phyloP scores from a whole-genome alignment of 2,329 filamentous ascomycete species.

The Phialocephala subalpina region DNA sequence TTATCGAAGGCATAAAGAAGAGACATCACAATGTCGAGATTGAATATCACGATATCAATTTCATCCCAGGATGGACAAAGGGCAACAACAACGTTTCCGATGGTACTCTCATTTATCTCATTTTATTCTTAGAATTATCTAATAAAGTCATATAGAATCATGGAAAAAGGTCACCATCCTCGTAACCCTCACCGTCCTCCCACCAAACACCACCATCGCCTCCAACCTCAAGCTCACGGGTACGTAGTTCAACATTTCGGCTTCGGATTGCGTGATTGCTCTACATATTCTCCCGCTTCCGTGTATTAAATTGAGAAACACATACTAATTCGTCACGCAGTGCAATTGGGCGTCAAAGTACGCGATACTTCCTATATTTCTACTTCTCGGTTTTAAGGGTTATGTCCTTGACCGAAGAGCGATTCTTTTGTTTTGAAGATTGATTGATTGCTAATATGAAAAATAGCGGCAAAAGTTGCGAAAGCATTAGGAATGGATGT shows the following conservation, averaged over 20 bases:
- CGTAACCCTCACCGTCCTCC: slow-evolving; percentile 41
- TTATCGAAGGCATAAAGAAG: slow-evolving; percentile 48
- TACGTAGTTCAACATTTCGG: no score
- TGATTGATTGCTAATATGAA: not conserved
- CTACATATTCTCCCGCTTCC: no score
- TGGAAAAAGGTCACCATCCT: slow-evolving; percentile 45
- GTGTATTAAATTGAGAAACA: no score
- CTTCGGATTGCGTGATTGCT: no score
- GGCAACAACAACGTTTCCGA: slow-evolving; percentile 28
- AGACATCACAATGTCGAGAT: slow-evolving; percentile 52
- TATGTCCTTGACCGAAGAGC: no score
- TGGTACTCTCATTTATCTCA: slow-evolving; percentile 21
- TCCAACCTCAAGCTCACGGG: slow-evolving; percentile 57
- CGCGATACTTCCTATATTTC: slow-evolving; percentile 3
- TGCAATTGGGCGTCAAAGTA: slow-evolving; percentile 52
- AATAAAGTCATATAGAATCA: slow-evolving; percentile 30
- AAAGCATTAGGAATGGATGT: slow-evolving; percentile 68
- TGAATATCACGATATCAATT: slow-evolving; percentile 47
- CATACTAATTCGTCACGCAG: slow-evolving; percentile 20
- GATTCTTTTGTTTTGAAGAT: not conserved
- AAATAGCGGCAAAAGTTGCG: slow-evolving; percentile 54
- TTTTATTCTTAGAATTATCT: not conserved
- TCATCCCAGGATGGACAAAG: slow-evolving; percentile 27
- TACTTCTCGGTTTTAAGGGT: no score
- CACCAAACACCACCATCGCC: slow-evolving; percentile 48